Evolutionary conservation across 129 eudicot genomes (phyloP).

Genomic region (Centaurea solstitialis): DNA sequence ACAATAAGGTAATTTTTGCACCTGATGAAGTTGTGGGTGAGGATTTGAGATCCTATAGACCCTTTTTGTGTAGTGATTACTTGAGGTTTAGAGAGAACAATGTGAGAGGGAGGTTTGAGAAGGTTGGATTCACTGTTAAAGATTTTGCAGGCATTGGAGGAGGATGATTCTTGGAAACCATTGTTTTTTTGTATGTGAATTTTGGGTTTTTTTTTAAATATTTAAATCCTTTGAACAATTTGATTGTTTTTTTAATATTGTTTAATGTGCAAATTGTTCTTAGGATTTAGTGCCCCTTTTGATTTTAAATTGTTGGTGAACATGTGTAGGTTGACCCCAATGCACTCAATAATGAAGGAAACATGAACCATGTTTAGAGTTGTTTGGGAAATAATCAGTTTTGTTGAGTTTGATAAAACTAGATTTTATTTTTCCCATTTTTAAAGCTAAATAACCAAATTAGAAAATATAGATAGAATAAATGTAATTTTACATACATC

Average conservation of each 20-base stretch:
- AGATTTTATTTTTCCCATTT: background rate
- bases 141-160: conserved; percentile 69
- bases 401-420: background rate
- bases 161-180: conserved; percentile 14
- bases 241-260: conserved; percentile 18
- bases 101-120: conserved; percentile 86
- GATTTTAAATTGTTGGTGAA: conserved; percentile 19
- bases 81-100: conserved; percentile 69
- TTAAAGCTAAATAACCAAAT: background rate
- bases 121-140: conserved; percentile 90
- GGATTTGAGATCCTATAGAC: conserved; percentile 52
- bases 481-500: background rate
- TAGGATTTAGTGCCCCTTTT: conserved; percentile 40
- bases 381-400: conserved; percentile 9
- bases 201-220: background rate
- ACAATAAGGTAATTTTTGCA: conserved; percentile 66
- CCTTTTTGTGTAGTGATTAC: conserved; percentile 75
- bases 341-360: conserved; percentile 18
- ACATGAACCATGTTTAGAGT: background rate
- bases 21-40: conserved; percentile 74
- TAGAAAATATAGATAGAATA: background rate
- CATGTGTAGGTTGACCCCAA: conserved; percentile 36
- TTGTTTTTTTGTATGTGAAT: background rate
- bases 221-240: conserved; percentile 16
- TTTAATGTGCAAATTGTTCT: conserved; percentile 37